These are phyloP conservation scores for Chytridium lagenaria DNA, from an alignment of 371 early-diverging fungal genomes.

Conservation along the genomic window DNA sequence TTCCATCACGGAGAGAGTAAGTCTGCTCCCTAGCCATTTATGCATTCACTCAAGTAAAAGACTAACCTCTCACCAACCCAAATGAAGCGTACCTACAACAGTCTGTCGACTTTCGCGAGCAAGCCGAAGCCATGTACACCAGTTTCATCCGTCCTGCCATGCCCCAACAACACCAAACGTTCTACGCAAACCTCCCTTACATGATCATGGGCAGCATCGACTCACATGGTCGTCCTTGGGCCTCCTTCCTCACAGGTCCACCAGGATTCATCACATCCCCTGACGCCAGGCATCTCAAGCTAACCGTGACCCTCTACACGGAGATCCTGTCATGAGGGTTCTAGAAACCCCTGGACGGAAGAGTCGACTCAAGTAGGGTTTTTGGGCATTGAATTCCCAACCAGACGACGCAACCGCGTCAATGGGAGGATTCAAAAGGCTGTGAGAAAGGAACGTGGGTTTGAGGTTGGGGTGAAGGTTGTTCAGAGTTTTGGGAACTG, in stretches of 20 bases:
- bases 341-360: not conserved
- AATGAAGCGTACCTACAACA: not conserved
- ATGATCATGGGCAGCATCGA: not conserved
- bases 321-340: not conserved
- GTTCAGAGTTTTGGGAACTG: not conserved
- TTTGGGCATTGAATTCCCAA: not conserved
- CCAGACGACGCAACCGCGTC: not conserved
- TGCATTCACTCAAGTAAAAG: no score
- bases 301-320: not conserved
- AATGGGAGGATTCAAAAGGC: not conserved
- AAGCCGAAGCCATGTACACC: not conserved
- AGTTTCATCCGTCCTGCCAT: not conserved
- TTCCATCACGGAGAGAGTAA: no score
- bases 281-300: not conserved
- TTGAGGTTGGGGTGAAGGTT: not conserved
- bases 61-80: no score
- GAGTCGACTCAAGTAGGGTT: not conserved
- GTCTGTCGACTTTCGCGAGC: not conserved
- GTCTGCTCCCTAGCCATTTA: no score
- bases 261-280: not conserved
- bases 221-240: not conserved
- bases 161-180: not conserved
- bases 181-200: not conserved
- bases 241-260: not conserved
- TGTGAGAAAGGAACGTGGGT: not conserved